phyloP scores from a whole-genome alignment of 2,329 filamentous ascomycete species.

The Aspergillus tanneri region DNA sequence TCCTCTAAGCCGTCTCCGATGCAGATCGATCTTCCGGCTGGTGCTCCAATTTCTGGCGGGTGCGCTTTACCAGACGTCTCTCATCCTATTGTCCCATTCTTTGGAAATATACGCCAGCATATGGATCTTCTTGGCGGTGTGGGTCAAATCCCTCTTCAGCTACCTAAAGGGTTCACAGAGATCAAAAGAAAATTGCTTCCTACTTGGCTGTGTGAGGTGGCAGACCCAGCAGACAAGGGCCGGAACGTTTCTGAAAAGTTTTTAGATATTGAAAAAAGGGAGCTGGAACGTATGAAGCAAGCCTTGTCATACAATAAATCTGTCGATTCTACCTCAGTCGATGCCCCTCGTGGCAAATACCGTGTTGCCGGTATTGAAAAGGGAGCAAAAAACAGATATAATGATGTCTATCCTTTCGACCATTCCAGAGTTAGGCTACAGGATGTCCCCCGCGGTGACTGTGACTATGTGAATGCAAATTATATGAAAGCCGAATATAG shows the following conservation, averaged over 20 bases:
- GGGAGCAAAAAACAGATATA: constrained; percentile 93
- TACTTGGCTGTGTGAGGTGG: constrained; percentile 71
- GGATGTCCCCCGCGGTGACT: constrained; percentile 63
- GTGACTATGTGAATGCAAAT: constrained; percentile 96
- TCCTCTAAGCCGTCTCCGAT: constrained; percentile 52
- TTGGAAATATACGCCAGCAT: constrained; percentile 93
- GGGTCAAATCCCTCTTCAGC: constrained; percentile 68
- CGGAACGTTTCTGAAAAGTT: constrained; percentile 81
- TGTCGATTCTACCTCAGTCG: constrained; percentile 49
- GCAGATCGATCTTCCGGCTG: constrained; percentile 51
- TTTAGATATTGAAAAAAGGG: constrained; percentile 75
- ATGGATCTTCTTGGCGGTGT: constrained; percentile 93
- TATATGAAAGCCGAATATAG: constrained; percentile 76
- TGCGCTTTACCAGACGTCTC: constrained; percentile 71
- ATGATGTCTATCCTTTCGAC: constrained; percentile 95
- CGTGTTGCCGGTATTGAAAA: constrained; percentile 92
- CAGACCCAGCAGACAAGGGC: constrained; percentile 67
- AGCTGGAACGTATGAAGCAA: constrained; percentile 90
- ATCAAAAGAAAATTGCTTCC: constrained; percentile 60
- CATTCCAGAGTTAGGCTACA: constrained; percentile 83
- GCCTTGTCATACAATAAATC: constrained; percentile 64
- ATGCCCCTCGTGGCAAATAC: constrained; percentile 51
- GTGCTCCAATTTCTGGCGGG: constrained; percentile 82
- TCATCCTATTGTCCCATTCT: constrained; percentile 80
- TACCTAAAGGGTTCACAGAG: constrained; percentile 54